Conservation (phyloP, 257 asterid genomes). For the Solanum tacnaense region DNA sequence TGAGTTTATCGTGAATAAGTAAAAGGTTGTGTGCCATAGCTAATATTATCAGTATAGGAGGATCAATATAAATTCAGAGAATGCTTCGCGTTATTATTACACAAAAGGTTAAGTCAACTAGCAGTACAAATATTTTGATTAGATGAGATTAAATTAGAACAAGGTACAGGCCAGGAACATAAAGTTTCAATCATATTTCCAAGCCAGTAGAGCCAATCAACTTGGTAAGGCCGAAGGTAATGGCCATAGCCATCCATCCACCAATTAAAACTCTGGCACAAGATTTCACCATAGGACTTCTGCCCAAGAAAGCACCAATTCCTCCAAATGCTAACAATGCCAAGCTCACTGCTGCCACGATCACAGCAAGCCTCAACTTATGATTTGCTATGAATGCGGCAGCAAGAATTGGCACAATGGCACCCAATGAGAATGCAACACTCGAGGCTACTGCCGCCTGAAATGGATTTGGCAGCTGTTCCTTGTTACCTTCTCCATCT, state of each 20-base stretch:
- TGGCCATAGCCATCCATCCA: slow-evolving; percentile 75
- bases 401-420: slow-evolving; percentile 45
- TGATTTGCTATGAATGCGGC: slow-evolving; percentile 43
- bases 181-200: slow-evolving; percentile 14
- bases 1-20: background rate
- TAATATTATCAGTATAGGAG: background rate
- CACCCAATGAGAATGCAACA: slow-evolving; percentile 50
- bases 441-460: slow-evolving; percentile 61
- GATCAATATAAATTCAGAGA: background rate
- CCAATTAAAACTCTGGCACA: slow-evolving; percentile 51
- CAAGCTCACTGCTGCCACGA: slow-evolving; percentile 36
- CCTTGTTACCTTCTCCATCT: background rate
- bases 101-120: background rate
- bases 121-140: background rate
- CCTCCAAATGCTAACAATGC: slow-evolving; percentile 45
- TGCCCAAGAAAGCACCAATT: slow-evolving; percentile 48
- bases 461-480: slow-evolving; percentile 45
- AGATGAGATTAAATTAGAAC: background rate
- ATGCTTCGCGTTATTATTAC: background rate
- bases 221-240: slow-evolving; percentile 60
- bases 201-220: slow-evolving; percentile 34
- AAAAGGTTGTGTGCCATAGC: background rate
- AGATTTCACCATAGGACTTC: slow-evolving; percentile 25
- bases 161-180: background rate
- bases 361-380: slow-evolving; percentile 33